Conservation (phyloP, 78 protist genomes). For the Diacronema lutheri region DNA sequence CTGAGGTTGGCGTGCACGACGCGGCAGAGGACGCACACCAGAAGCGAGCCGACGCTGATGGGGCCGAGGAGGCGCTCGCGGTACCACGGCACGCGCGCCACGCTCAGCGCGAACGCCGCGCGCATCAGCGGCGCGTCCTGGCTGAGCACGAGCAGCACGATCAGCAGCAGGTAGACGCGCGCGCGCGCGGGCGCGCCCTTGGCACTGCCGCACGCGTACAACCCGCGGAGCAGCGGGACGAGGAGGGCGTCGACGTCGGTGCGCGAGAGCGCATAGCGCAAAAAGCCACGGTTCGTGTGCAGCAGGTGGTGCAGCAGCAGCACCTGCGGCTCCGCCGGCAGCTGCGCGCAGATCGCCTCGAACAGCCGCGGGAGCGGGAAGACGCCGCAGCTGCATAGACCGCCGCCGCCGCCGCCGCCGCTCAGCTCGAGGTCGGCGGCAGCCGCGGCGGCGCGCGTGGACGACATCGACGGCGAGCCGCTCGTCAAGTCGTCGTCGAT, state of each 20-base stretch:
- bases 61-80: neutral
- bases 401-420: neutral
- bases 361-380: neutral
- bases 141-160: neutral
- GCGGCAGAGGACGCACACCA: neutral
- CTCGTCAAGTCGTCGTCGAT: neutral
- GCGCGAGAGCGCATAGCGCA: slow-evolving; percentile 58
- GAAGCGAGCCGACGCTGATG: neutral
- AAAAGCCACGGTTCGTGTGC: slow-evolving; percentile 54
- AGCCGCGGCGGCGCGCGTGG: neutral
- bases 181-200: neutral
- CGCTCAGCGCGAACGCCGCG: neutral
- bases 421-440: neutral
- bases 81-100: slow-evolving; percentile 24
- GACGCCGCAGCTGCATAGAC: too few species aligned
- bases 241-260: slow-evolving; percentile 23
- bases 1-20: neutral
- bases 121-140: neutral
- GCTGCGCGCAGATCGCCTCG: neutral
- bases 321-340: neutral
- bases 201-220: neutral
- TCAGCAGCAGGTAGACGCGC: slow-evolving; percentile 4
- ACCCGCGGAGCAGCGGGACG: neutral
- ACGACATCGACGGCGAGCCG: neutral
- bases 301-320: slow-evolving; percentile 60